Evolutionary conservation across 139 green algal species (phyloP), one percentile per base, ranked within the genome.

Genomic region (Pedinophyceae sp.): DNA sequence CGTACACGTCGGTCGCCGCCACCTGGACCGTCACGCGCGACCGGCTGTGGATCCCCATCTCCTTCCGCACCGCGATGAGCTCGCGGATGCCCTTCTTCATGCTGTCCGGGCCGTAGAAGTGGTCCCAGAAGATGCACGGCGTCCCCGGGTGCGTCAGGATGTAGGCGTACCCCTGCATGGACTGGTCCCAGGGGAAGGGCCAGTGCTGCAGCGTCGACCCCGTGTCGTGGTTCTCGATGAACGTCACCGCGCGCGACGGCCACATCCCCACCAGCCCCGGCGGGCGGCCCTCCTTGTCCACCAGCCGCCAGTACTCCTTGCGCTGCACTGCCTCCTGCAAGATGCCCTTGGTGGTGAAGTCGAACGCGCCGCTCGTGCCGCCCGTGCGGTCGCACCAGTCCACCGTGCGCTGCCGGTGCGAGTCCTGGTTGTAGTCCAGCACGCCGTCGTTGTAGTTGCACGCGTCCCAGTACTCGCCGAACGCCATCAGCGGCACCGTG

Each of bases 221-320:
- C 3, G 80, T 90, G 67, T 88, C 81, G 70, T 97, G 89, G 74
- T 97, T 96, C 59, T 96, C 89, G 47, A 99, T 79, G 71, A 99
- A 97, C 45, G 85, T 94, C 52, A 98, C 76, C 24, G 86, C 85
- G 25, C 87, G 76, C 4, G 72, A 86, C 22, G 89, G 87, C 89
- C 84, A 95, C 66, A 86, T 85, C 52, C 88, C 91, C 41, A 95
- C 62, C 40, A 95, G 66, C 17, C 87, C 85, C 15, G 80, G 64
- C 10, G 84, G 71, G 46, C 76, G 73, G 19, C 77, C 75, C 64
- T 87, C 61, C 17, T 27, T 29, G 75, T 98, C 89, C 23, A 85
- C 75, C 30, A 98, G 75, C 18, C 92, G 80, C 89, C 89, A 98
- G 71, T 94, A 94, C 77, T 97, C 88, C 17, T 64, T 71, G 19